Base-by-base conservation (phyloP, 73 alveolate genomes). In the Paramecium octaurelia region DNA sequence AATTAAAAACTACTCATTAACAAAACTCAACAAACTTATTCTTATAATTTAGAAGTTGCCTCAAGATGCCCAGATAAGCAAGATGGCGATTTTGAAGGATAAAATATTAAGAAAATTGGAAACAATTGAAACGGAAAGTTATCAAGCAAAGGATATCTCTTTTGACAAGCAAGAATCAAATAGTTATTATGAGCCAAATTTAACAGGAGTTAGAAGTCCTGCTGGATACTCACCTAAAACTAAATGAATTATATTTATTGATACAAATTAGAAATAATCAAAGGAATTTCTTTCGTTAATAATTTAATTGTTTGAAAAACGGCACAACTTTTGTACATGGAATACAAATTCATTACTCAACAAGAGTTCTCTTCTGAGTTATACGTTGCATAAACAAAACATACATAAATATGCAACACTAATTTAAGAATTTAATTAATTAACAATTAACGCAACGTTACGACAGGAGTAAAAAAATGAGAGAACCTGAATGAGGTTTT, bases 131-230 rank as follows among this genome's bases (percentile, higher is more conserved):
- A 64, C 12, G 21, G 84, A 64, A 34, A 64, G 12, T 34, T 64
- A 24, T 59, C 27, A 54, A 54, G 31, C 31, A 4, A 64, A 64
- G 27, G 84, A 64, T 12, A 31, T 64, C 20, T 34, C 84, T 3
- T 34, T 64, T 31, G 84, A 64, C 12, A 64, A 34, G 27, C 27
- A 64, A 12, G 84, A 64, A 23, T 31, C 50, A 12, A 64, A 64
- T 42, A 64, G 46, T 64, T 54, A 54, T 54, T 64, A 27, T 64
- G 84, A 64, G 12, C 84, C 84, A 23, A 64, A 64, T 64, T 24
- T 64, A 34, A 64, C 84, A 12, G 84, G 84, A 64, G 84, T 64
- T 24, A 64, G 48, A 27, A 64, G 84, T 64, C 84, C 84, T 11
- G 84, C 46, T 34, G 84, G 84, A 10, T 64, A 64, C 27, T 64